phyloP scores from a whole-genome alignment of 148 eudicot species.

The Gaultheria prostrata region DNA sequence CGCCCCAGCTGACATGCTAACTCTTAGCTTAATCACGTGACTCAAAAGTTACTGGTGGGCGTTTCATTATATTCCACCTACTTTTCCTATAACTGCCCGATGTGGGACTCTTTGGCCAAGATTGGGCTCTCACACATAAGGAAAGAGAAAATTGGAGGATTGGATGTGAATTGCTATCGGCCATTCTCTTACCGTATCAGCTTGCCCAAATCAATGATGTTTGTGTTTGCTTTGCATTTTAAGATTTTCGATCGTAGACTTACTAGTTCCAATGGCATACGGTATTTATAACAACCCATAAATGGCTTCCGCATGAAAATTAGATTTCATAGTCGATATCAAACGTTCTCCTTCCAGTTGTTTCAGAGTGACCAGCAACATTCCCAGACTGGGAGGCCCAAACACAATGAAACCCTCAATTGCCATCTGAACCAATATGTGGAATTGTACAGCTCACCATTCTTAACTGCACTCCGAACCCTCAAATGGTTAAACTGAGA shows the following conservation, averaged over 20 bases:
- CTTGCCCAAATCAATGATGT: background rate
- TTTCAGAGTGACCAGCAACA: background rate
- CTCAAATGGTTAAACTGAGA: background rate
- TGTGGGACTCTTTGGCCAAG: no score
- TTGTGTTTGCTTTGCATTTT: background rate
- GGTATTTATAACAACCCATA: background rate
- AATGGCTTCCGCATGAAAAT: background rate
- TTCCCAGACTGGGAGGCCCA: background rate
- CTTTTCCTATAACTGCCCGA: no score
- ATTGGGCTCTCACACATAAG: no score
- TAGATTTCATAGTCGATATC: background rate
- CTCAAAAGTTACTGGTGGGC: no score
- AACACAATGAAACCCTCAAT: background rate
- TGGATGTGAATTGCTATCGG: background rate
- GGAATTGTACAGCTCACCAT: background rate
- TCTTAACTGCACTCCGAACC: background rate
- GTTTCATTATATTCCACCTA: no score
- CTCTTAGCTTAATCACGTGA: no score
- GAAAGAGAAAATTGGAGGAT: background rate
- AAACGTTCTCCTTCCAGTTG: background rate
- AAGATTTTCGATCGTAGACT: background rate
- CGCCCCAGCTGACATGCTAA: no score
- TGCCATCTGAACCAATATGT: background rate
- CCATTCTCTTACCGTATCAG: background rate
- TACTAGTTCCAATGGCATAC: background rate